Base-by-base conservation (phyloP, 2,329 filamentous ascomycete genomes). In the Nemania sp. region DNA sequence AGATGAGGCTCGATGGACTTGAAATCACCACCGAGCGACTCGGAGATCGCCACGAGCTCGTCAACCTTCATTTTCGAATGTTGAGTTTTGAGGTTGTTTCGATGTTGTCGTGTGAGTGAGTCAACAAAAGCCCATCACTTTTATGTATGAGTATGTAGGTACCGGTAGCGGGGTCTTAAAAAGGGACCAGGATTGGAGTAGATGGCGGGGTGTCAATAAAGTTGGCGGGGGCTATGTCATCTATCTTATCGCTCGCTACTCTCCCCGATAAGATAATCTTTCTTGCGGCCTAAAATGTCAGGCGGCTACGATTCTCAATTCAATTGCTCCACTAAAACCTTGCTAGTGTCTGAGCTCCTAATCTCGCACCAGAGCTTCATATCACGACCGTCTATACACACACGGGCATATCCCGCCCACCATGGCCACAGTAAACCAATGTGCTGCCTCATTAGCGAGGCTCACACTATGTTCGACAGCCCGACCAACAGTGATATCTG, bases 1-100 rank as follows among this genome's bases (percentile, higher is more conserved):
- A 96, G 81, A 54, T 86, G 80, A 22, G 84, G 81, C 68, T 94
- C 90, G 61, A 92, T 85, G 54, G 86, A 78, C 75, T 94, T 95
- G 76, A 95, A 94, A 73, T 96, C 90, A 33, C 77, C 79, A 55
- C 75, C 72, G 56, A 85, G 74, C 63, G 76, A 75, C 65, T 72
- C 72, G 56, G 78, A 74, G 44, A 84, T 71, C 51, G 76, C 71
- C 56, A 77, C 72, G 61, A 84, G 74, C 70, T 83, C 80, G 64
- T 81, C 77, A 61, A 73, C 69, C 74, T 83, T 83, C 82, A 84
- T 84, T 64, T 78, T n/a, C 15, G 20, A 36, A n/a, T 11, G 17
- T 23, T 17, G 11, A 24, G 19, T 12, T 19, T 31, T n/a, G 37
- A 26, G 15, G 31, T 8, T 44, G 23, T 12, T 26, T 47, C 22